These are phyloP conservation scores for Eutrema salsugineum DNA, from an alignment of 441 rosid species.

Conservation along the genomic window DNA sequence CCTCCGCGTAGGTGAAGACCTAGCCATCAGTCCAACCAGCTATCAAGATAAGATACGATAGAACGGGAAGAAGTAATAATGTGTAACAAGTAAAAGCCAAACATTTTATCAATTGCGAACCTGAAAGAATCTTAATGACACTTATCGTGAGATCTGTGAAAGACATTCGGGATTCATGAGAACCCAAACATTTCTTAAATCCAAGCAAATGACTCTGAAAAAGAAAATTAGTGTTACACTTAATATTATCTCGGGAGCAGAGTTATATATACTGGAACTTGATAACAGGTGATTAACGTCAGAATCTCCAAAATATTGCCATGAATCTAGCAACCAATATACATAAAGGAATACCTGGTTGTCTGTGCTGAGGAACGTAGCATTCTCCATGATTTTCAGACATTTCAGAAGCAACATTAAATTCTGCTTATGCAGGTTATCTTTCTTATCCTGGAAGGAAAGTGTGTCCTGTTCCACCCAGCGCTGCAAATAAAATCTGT, in stretches of 20 bases:
- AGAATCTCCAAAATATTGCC: background rate
- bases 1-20: slow-evolving; percentile 51
- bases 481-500: slow-evolving; percentile 50
- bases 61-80: slow-evolving; percentile 4
- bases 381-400: slow-evolving; percentile 98
- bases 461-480: slow-evolving; percentile 40
- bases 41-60: slow-evolving; percentile 24
- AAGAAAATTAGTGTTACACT: slow-evolving; percentile 5
- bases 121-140: slow-evolving; percentile 79
- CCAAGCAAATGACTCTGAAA: slow-evolving; percentile 81
- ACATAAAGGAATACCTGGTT: slow-evolving; percentile 66
- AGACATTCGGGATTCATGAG: slow-evolving; percentile 46
- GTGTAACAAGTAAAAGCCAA: slow-evolving; percentile 5
- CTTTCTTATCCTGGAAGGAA: slow-evolving; percentile 39
- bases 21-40: slow-evolving; percentile 36
- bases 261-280: slow-evolving; percentile 3
- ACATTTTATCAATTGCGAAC: slow-evolving; percentile 34
- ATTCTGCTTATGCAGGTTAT: slow-evolving; percentile 46
- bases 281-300: slow-evolving; percentile 7
- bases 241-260: background rate
- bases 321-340: slow-evolving; percentile 15
- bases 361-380: slow-evolving; percentile 90
- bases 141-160: slow-evolving; percentile 64
- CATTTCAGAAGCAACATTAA: slow-evolving; percentile 77
- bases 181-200: slow-evolving; percentile 49